Evolutionary conservation across 1,284 basidiomycete genomes (phyloP).

Genomic region (Cutaneotrichosporon dermatis): DNA sequence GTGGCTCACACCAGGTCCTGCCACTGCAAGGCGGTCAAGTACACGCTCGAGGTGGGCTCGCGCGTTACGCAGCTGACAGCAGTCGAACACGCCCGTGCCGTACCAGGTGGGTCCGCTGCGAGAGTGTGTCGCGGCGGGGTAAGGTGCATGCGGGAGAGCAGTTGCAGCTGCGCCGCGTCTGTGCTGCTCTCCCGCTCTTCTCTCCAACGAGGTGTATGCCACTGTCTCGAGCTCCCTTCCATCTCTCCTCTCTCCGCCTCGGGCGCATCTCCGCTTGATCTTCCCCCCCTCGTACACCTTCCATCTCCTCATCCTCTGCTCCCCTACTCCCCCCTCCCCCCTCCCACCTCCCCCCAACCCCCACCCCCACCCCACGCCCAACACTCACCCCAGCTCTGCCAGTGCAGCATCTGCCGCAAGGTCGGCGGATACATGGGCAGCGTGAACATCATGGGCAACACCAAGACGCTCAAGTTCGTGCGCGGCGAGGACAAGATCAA

Average conservation of each 20-base stretch:
- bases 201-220: too few relatives aligned
- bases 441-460: constrained; percentile 48
- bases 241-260: too few relatives aligned
- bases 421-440: constrained; percentile 48
- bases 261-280: too few relatives aligned
- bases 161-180: too few relatives aligned
- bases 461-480: constrained; percentile 39
- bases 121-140: background rate
- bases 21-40: constrained; percentile 46
- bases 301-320: too few relatives aligned
- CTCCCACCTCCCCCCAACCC: too few relatives aligned
- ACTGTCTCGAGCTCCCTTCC: too few relatives aligned
- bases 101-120: constrained; percentile 41
- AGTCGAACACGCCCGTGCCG: constrained; percentile 48
- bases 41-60: constrained; percentile 35
- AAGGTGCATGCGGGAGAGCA: background rate
- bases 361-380: too few relatives aligned
- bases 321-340: too few relatives aligned
- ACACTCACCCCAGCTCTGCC: constrained; percentile 43
- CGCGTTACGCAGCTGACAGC: background rate
- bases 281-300: too few relatives aligned
- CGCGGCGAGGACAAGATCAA: constrained; percentile 45
- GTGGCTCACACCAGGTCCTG: constrained; percentile 33
- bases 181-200: too few relatives aligned
- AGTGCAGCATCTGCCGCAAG: constrained; percentile 49